Percentiles rank a stretch among this genome's conserved stretches.
Evolutionary conservation across 2,329 filamentous ascomycete species (phyloP).

Genomic region (Alternaria incomplexa): DNA sequence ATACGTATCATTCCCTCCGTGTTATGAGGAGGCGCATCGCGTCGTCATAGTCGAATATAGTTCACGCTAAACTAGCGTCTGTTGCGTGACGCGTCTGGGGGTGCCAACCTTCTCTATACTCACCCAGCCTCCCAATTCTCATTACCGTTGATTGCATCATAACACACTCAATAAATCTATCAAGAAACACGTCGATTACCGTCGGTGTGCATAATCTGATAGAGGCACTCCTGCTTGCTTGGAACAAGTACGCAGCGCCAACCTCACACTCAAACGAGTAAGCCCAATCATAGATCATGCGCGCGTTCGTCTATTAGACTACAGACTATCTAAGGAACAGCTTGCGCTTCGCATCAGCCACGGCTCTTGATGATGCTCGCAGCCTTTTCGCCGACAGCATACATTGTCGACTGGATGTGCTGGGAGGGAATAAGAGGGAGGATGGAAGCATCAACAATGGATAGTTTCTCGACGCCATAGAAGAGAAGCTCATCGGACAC

Average conservation of each 20-base stretch:
- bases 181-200: not conserved
- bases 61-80: not conserved
- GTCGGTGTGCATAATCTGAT: not conserved
- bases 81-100: not conserved
- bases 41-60: not conserved
- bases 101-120: not conserved
- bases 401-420: constrained; percentile 44
- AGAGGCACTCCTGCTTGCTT: not conserved
- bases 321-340: not conserved
- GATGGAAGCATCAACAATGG: constrained; percentile 41
- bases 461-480: constrained; percentile 36
- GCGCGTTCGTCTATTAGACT: not conserved
- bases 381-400: constrained; percentile 44
- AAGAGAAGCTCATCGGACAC: constrained; percentile 36
- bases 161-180: not conserved
- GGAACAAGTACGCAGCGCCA: not conserved
- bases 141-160: not conserved
- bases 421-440: constrained; percentile 40
- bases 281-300: not conserved
- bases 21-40: not conserved
- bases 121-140: not conserved
- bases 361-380: constrained; percentile 38
- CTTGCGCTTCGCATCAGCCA: constrained; percentile 1
- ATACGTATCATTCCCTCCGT: not conserved
- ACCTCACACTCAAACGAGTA: not conserved